phyloP scores from a whole-genome alignment of 768 basidiomycete genomes.

The Xanthoconium stramineum region DNA sequence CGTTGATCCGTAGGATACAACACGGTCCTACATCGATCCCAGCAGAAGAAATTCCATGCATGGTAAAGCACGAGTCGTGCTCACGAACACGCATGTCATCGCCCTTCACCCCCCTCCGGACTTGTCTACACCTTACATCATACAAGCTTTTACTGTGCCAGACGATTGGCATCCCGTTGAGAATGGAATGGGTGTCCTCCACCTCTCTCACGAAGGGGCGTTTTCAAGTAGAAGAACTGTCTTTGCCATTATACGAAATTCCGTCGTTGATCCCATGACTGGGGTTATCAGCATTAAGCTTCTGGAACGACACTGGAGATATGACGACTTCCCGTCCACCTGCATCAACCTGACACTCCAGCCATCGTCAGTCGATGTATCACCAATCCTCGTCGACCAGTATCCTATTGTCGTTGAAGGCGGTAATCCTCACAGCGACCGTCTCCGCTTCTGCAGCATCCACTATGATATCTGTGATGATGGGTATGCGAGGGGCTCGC shows the following conservation, averaged over 20 bases:
- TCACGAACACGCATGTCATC: not conserved
- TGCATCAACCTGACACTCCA: not conserved
- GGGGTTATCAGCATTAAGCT: not conserved
- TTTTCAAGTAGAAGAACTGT: too few relatives aligned
- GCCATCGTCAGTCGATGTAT: not conserved
- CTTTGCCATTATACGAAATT: not conserved
- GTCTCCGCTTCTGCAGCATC: not conserved
- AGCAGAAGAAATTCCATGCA: accelerated
- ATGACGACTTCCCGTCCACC: not conserved
- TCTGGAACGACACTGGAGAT: not conserved
- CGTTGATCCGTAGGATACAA: not conserved
- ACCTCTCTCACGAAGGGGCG: not conserved
- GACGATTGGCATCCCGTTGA: not conserved
- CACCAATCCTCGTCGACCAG: not conserved
- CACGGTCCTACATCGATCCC: not conserved
- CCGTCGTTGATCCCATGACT: not conserved
- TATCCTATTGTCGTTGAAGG: too few relatives aligned
- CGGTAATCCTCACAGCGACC: not conserved
- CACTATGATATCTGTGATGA: not conserved
- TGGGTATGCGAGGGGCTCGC: not conserved
- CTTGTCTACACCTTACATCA: not conserved
- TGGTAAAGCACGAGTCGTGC: not conserved
- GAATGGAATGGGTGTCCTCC: not conserved
- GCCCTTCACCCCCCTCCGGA: too few relatives aligned
- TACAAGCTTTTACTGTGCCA: not conserved